Base-by-base conservation (phyloP, 768 basidiomycete species). In the Clitopilus passeckerianus region DNA sequence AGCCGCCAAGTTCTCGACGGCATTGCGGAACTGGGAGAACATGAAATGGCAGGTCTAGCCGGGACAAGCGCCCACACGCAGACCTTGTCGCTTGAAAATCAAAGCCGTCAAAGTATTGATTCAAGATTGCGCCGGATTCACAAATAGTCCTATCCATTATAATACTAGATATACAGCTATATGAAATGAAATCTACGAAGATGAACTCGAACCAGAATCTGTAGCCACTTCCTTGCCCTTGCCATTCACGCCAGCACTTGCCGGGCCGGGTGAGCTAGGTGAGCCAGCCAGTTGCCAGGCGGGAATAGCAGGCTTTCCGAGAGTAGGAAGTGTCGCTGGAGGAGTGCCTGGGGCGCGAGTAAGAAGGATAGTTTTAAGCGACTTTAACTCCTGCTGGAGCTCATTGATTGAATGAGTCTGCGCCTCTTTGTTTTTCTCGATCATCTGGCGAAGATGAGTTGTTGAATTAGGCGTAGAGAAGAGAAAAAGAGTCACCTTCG, bases 361-460 rank as follows among this genome's bases (percentile, higher is more conserved):
- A 7, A 95, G 80, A 7, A 98, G 75, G 23, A 98, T 80, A 0
- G 95, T 86, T 71, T 98, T 98, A 61, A 98, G 77, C 0, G 95
- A 98, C 68, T 95, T 94, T 66, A 98, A 82, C 69, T 98, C 96
- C 64, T 93, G 87, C 66, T 97, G 95, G 12, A 98, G 79, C 65
- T 98, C 96, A 57, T 81, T 75, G 14, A 98, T 79, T 1, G 93
- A 91, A 60, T 89, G 86, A 20, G 85, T 82, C 72, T 97, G 94
- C 14, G 84, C 81, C 57, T 93, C 89, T 70, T 93, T 91, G 69
- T 89, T 92, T 75, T 92, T 95, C 58, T 97, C 93, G 57, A 97
- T 89, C 91, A 98, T 92, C 95, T 98, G 50, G 24, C 6, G 20
- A 35, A n/a, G 63, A 57, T 37, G 14, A 53, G n/a, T 59, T 33